These are phyloP conservation scores for Chlorella sp. DNA, from an alignment of 139 green algal species.

Conservation along the genomic window DNA sequence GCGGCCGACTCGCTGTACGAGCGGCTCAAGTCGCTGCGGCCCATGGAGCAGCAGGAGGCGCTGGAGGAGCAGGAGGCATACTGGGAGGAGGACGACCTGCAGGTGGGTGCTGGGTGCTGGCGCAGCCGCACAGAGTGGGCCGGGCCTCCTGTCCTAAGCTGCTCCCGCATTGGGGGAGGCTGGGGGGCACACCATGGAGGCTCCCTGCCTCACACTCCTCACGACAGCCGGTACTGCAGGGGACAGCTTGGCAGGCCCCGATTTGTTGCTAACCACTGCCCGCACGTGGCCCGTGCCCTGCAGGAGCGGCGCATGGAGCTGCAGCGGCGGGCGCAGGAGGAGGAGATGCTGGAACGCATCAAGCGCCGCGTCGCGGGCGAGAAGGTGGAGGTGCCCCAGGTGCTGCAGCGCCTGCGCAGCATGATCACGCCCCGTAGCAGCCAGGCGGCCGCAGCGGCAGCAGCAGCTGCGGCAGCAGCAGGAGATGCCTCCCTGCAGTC, in stretches of 20 bases:
- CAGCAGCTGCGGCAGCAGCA: background rate
- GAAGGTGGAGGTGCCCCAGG: background rate
- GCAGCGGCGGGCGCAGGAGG: constrained; percentile 45
- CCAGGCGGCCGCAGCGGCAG: background rate
- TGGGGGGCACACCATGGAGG: too few relatives aligned
- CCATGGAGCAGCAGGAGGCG: background rate
- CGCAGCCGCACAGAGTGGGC: background rate
- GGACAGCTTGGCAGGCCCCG: background rate
- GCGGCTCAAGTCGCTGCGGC: constrained; percentile 8
- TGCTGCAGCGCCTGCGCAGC: background rate
- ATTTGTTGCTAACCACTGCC: background rate
- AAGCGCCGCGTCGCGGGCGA: constrained; percentile 43
- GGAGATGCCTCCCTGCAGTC: background rate
- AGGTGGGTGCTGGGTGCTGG: background rate
- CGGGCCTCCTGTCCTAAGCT: background rate
- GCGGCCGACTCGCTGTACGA: constrained; percentile 4
- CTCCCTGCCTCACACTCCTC: background rate
- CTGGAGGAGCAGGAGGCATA: background rate
- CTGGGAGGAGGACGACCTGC: constrained; percentile 19
- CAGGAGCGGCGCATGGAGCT: constrained; percentile 34
- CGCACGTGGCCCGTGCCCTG: background rate
- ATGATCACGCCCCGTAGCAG: background rate
- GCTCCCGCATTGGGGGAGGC: too few relatives aligned
- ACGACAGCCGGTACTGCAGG: background rate
- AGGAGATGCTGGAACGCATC: constrained; percentile 48